Evolutionary conservation across 2,329 filamentous ascomycete species (phyloP).

Genomic region (Aspergillus neotritici): DNA sequence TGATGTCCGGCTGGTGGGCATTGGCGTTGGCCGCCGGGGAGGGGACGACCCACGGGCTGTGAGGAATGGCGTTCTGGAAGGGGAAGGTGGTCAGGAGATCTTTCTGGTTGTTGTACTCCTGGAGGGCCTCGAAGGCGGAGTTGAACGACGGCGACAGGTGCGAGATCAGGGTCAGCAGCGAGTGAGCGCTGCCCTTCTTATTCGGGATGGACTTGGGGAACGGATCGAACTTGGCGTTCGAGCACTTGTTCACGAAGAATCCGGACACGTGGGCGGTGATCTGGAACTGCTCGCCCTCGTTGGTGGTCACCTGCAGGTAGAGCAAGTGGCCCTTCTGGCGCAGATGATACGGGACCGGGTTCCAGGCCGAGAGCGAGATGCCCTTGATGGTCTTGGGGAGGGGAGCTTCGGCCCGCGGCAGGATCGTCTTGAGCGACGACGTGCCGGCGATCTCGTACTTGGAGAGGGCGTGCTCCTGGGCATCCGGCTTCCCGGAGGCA

Average conservation of each 20-base stretch:
- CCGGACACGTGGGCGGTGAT: conserved; percentile 90
- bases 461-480: conserved; percentile 52
- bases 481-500: conserved; percentile 31
- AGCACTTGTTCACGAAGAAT: conserved; percentile 96
- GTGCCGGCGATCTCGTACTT: conserved; percentile 72
- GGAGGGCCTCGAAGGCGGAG: conserved; percentile 67
- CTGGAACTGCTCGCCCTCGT: conserved; percentile 90
- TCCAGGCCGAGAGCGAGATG: conserved; percentile 87
- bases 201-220: conserved; percentile 69
- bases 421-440: conserved; percentile 62
- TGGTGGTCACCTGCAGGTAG: conserved; percentile 82
- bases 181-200: conserved; percentile 71
- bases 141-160: conserved; percentile 79
- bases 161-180: conserved; percentile 71
- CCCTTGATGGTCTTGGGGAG: conserved; percentile 87
- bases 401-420: conserved; percentile 61
- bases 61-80: conserved; percentile 88
- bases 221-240: conserved; percentile 91
- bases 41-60: conserved; percentile 86
- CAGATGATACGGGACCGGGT: conserved; percentile 86
- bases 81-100: conserved; percentile 91
- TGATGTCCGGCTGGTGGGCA: conserved; percentile 74
- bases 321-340: conserved; percentile 88
- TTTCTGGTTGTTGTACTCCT: conserved; percentile 76
- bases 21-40: conserved; percentile 56